Evolutionary conservation across 1,139 yeast genomes (phyloP).

Genomic region (Yamadazyma triangularis): DNA sequence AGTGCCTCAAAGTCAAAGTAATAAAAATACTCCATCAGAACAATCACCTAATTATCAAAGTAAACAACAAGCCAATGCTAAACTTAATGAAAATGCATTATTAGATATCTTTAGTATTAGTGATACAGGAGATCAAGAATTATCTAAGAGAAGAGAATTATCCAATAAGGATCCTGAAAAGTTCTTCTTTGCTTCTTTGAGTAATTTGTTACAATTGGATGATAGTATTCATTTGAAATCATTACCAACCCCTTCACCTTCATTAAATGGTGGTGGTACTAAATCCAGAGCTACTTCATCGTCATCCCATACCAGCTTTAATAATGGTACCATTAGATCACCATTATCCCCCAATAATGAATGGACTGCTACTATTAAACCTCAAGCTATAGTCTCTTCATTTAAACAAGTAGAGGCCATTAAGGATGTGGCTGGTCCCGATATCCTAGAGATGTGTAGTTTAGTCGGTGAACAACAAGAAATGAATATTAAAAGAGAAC

Average conservation of each 20-base stretch:
- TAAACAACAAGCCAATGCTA: conserved; percentile 9
- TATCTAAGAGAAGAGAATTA: conserved; percentile 43
- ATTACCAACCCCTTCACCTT: conserved; percentile 31
- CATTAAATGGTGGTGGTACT: conserved; percentile 6
- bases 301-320: background rate
- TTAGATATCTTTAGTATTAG: conserved; percentile 22
- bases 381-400: conserved; percentile 42
- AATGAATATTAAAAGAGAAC: conserved; percentile 17
- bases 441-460: conserved; percentile 29
- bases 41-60: conserved; percentile 31
- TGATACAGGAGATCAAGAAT: conserved; percentile 23
- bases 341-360: conserved; percentile 34
- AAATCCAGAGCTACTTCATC: conserved; percentile 11
- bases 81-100: conserved; percentile 17
- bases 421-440: conserved; percentile 26
- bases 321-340: conserved; percentile 16
- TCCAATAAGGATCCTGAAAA: conserved; percentile 43
- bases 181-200: conserved; percentile 51
- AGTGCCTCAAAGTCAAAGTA: conserved; percentile 29
- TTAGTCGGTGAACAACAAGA: conserved; percentile 6
- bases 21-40: conserved; percentile 39
- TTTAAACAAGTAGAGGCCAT: conserved; percentile 42
- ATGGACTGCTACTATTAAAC: conserved; percentile 47
- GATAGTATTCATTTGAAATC: conserved; percentile 19
- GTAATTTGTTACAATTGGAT: conserved; percentile 46